Evolutionary conservation across 805 yeast genomes (phyloP).

Genomic region (Candida adriatica): DNA sequence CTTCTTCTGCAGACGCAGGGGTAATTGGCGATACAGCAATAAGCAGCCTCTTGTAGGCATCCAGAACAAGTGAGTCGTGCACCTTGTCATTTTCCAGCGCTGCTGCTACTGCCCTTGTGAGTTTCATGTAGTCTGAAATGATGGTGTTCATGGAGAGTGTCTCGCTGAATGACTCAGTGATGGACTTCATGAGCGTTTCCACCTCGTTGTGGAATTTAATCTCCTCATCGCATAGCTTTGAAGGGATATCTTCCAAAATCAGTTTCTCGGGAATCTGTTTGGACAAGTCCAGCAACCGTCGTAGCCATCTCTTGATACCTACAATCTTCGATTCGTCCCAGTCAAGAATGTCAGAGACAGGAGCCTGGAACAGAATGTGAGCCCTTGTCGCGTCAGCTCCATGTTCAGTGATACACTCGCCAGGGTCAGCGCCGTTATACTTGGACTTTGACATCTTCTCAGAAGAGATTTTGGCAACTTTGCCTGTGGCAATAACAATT

Average conservation of each 20-base stretch:
- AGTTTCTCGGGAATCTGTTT: slow-evolving; percentile 12
- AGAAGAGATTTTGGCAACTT: slow-evolving; percentile 46
- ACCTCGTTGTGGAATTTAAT: slow-evolving; percentile 50
- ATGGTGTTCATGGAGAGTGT: slow-evolving; percentile 73
- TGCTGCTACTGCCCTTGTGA: slow-evolving; percentile 45
- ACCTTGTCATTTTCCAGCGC: slow-evolving; percentile 33
- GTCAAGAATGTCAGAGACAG: slow-evolving; percentile 68
- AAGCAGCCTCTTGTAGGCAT: slow-evolving; percentile 46
- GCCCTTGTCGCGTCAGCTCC: slow-evolving; percentile 97
- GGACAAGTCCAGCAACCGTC: slow-evolving; percentile 37
- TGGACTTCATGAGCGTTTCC: slow-evolving; percentile 38
- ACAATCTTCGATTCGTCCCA: slow-evolving; percentile 89
- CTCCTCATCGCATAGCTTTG: slow-evolving; percentile 35
- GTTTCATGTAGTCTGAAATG: slow-evolving; percentile 84
- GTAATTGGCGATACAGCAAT: slow-evolving; percentile 71
- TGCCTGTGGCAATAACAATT: slow-evolving; percentile 41
- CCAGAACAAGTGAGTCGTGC: slow-evolving; percentile 35
- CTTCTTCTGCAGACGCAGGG: slow-evolving; percentile 79
- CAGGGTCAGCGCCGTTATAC: slow-evolving; percentile 90
- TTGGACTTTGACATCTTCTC: slow-evolving; percentile 98
- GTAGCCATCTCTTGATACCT: slow-evolving; percentile 86
- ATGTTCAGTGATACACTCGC: slow-evolving; percentile 58
- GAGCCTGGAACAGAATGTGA: slow-evolving; percentile 87
- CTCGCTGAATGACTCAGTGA: slow-evolving; percentile 53
- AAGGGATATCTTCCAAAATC: slow-evolving; percentile 1